These are phyloP conservation scores for Penicillium dipodomyicola DNA, from an alignment of 495 filamentous ascomycete genomes.

Conservation along the genomic window DNA sequence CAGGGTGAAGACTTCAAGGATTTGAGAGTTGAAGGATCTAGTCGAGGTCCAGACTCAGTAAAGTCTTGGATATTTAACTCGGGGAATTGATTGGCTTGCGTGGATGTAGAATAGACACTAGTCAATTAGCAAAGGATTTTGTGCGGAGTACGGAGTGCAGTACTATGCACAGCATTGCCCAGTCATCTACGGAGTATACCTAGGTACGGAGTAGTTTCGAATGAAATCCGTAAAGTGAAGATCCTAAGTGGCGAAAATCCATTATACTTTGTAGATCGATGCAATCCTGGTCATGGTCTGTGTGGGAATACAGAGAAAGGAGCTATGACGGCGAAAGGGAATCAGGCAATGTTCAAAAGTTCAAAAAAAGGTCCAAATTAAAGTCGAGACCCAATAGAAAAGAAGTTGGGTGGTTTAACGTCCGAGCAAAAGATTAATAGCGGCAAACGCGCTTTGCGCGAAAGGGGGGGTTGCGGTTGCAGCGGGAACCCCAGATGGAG, in stretches of 20 bases:
- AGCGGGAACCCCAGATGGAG: conserved; percentile 39
- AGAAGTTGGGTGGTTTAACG: neutral
- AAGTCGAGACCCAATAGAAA: neutral
- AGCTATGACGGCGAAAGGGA: conserved; percentile 5
- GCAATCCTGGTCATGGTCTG: conserved; percentile 2
- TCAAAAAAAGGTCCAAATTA: neutral
- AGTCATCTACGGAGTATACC: neutral
- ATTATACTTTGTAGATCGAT: conserved; percentile 14
- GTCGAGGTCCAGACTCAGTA: conserved; percentile 1
- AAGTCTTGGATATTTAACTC: neutral
- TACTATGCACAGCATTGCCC: neutral
- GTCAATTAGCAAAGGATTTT: conserved; percentile 1
- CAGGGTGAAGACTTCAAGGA: neutral
- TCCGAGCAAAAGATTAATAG: conserved; percentile 14
- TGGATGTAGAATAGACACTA: neutral
- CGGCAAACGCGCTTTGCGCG: conserved; percentile 50
- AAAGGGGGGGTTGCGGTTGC: conserved; percentile 37
- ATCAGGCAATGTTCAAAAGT: neutral
- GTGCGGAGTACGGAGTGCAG: neutral
- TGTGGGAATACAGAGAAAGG: neutral
- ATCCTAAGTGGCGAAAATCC: conserved; percentile 1
- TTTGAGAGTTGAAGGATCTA: neutral
- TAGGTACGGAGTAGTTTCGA: no score
- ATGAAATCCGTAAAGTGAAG: conserved; percentile 1
- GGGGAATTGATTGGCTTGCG: neutral